phyloP scores from a whole-genome alignment of 2,329 filamentous ascomycete genomes.

The Exophiala viscosa region DNA sequence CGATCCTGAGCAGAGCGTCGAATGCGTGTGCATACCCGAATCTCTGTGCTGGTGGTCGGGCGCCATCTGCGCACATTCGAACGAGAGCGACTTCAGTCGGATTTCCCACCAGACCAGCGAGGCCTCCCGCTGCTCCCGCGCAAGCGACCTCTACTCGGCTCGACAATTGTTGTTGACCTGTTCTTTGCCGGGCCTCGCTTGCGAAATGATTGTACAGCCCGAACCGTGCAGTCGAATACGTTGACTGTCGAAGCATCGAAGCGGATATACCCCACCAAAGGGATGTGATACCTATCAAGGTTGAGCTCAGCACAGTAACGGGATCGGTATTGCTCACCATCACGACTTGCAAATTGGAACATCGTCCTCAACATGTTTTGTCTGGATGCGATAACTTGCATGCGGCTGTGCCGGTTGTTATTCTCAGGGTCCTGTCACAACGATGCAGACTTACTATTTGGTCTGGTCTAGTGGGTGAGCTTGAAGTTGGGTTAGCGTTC shows the following conservation, averaged over 20 bases:
- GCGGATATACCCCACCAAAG: slow-evolving; percentile 22
- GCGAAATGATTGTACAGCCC: slow-evolving; percentile 21
- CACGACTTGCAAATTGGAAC: slow-evolving; percentile 16
- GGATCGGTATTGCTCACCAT: slow-evolving; percentile 5
- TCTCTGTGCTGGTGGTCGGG: slow-evolving; percentile 13
- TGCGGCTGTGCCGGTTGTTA: slow-evolving; percentile 4
- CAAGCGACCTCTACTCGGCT: slow-evolving; percentile 14
- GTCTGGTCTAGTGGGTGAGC: slow-evolving; percentile 22
- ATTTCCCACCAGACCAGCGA: slow-evolving; percentile 20
- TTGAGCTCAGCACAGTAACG: background rate
- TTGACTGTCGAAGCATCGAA: slow-evolving; percentile 22
- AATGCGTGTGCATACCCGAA: slow-evolving; percentile 19
- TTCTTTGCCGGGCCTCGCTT: slow-evolving; percentile 6
- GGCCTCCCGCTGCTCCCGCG: slow-evolving; percentile 15
- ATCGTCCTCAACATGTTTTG: slow-evolving; percentile 21
- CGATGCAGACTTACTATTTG: slow-evolving; percentile 15
- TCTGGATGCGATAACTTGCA: slow-evolving; percentile 19
- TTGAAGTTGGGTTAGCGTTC: slow-evolving; percentile 2
- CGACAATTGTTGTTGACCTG: slow-evolving; percentile 10
- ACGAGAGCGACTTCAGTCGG: slow-evolving; percentile 22
- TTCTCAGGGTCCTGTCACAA: background rate
- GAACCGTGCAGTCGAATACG: slow-evolving; percentile 21
- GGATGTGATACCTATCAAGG: slow-evolving; percentile 11
- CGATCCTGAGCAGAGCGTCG: slow-evolving; percentile 17
- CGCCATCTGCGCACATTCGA: slow-evolving; percentile 22